Evolutionary conservation across 495 filamentous ascomycete species (phyloP).

Genomic region (Aeminium ludgeri): DNA sequence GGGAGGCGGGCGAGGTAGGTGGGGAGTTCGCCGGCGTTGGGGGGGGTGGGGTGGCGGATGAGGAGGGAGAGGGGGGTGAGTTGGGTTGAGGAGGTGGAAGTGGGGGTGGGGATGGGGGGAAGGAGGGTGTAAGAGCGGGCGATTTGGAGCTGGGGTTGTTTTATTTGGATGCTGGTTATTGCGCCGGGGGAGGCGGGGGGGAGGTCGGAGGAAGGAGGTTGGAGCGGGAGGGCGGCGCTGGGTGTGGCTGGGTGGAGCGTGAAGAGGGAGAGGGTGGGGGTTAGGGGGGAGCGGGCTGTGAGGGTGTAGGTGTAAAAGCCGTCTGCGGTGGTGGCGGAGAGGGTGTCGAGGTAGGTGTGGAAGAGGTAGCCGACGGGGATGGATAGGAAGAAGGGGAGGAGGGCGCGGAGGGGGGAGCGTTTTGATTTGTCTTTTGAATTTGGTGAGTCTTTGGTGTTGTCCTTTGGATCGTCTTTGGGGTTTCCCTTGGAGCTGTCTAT

Average conservation of each 20-base stretch:
- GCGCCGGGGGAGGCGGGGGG: slow-evolving; percentile 37
- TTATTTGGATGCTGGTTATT: slow-evolving; percentile 77
- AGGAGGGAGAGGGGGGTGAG: slow-evolving; percentile 37
- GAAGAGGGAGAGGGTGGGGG: slow-evolving; percentile 59
- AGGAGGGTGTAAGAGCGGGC: slow-evolving; percentile 78
- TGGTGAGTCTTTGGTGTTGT: not conserved
- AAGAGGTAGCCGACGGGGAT: not conserved
- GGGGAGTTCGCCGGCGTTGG: slow-evolving; percentile 34
- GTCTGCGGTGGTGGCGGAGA: slow-evolving; percentile 3
- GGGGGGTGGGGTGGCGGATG: slow-evolving; percentile 31
- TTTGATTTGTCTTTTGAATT: not conserved
- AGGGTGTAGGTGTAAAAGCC: slow-evolving; percentile 31
- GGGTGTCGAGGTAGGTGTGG: not conserved
- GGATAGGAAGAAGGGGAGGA: not conserved
- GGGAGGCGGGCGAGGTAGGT: slow-evolving; percentile 48
- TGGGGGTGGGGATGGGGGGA: slow-evolving; percentile 30
- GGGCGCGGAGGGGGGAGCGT: not conserved
- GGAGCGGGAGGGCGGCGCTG: too few relatives aligned
- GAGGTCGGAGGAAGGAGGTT: slow-evolving; percentile 24
- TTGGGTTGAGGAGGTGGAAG: slow-evolving; percentile 24
- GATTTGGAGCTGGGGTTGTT: slow-evolving; percentile 84
- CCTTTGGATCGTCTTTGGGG: not conserved
- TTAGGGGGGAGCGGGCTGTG: slow-evolving; percentile 46
- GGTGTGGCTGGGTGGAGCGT: slow-evolving; percentile 33
- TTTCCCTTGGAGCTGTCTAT: not conserved